Conservation (phyloP, 352 stramenopile species). For the Phytopythium vexans region DNA sequence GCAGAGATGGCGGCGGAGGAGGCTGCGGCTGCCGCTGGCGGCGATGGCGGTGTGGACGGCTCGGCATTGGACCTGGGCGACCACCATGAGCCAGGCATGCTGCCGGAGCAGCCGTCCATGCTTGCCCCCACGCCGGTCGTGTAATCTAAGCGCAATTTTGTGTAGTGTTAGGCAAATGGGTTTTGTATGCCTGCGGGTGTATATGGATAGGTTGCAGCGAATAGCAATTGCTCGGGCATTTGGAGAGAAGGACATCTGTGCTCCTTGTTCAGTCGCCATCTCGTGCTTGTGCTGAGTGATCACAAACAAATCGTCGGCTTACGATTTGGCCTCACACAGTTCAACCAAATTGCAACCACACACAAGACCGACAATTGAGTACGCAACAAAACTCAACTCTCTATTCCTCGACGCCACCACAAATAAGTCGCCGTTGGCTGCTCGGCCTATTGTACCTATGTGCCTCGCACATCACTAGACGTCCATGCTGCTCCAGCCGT, state of each 20-base stretch:
- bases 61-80: slow-evolving; percentile 9
- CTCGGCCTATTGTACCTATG: not conserved
- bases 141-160: slow-evolving; percentile 12
- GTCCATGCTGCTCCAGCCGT: too few relatives aligned
- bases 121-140: slow-evolving; percentile 25
- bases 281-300: too few relatives aligned
- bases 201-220: not conserved
- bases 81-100: slow-evolving; percentile 4
- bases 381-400: too few relatives aligned
- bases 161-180: not conserved
- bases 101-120: slow-evolving; percentile 21
- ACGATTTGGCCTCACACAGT: too few relatives aligned
- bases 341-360: too few relatives aligned
- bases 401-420: too few relatives aligned
- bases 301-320: too few relatives aligned
- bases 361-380: too few relatives aligned
- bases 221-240: too few relatives aligned
- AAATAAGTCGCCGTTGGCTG: too few relatives aligned
- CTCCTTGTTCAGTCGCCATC: too few relatives aligned
- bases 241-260: too few relatives aligned
- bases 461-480: not conserved
- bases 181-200: not conserved
- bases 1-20: slow-evolving; percentile 68
- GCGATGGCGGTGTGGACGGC: slow-evolving; percentile 3
- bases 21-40: slow-evolving; percentile 30